Evolutionary conservation across 1,284 basidiomycete species (phyloP), one percentile per base, ranked within the genome.

Genomic region (Gymnopus androsaceus): DNA sequence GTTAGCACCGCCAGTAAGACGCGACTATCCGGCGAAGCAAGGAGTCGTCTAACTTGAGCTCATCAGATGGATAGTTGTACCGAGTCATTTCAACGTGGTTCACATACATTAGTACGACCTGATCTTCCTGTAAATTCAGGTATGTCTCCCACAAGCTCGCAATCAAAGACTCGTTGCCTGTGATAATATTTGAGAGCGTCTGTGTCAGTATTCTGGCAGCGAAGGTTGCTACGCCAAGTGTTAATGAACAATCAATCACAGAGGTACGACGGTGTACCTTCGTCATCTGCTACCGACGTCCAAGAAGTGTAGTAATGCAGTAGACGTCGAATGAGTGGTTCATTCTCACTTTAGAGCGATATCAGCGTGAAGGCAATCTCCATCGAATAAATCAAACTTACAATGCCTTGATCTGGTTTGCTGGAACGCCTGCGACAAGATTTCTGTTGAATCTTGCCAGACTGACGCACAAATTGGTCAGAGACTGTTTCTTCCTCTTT

Each of bases 401-500:
- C 90, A 81, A 88, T 48, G 84, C 84, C 59, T 71, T 75, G 51
- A 69, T 64, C 66, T 92, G 90, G 69, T 91, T 92, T 19, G 67
- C 63, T 12, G 82, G 76, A 23, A 84, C 81, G 12, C 80, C 84
- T 12, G 88, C 88, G 28, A 87, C 84, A 12, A 92, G 71, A 67
- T 92, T 92, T 58, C 90, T 80, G 4, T 88, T 91, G 64, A 92
- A 87, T 61, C 80, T 85, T 4, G 84, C 84, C n/a, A 89, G 63
- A 61, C 75, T 79, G 15, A 75, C 69, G 49, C 76, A 75, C 3
- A 85, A 67, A 0, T 60, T 56, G 45, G 69, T 71, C 15, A 78
- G 65, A 36, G 65, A 62, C 19, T 66, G 55, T 56, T 72, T 68
- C 52, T 69, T 71, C 51, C 65, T 53, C 49, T 65, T 63, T 40